Evolutionary conservation across 23 red algal species (phyloP).

Genomic region (Gracilaria caudata): DNA sequence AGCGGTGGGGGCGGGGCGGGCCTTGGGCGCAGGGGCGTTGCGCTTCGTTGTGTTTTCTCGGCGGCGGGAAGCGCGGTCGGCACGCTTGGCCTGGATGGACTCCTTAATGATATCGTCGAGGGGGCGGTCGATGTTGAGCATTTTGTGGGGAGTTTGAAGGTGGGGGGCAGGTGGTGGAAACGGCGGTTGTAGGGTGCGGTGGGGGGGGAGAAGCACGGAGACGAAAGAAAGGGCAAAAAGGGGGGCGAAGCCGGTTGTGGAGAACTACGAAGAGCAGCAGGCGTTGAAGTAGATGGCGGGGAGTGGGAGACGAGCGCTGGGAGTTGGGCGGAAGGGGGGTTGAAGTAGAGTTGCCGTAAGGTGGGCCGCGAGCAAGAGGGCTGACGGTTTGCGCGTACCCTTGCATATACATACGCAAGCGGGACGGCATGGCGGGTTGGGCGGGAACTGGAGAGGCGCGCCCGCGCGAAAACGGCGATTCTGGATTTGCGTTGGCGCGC

Average conservation of each 20-base stretch:
- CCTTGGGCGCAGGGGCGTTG: conserved; percentile 16
- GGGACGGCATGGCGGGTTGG: not conserved
- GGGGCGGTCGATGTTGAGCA: conserved; percentile 86
- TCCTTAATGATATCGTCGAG: conserved; percentile 88
- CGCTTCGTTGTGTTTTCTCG: conserved; percentile 26
- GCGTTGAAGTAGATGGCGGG: not conserved
- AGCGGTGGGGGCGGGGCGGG: not conserved
- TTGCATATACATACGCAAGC: not conserved
- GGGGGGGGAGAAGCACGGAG: not conserved
- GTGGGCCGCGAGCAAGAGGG: not conserved
- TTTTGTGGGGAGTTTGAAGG: not conserved
- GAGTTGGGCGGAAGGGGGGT: not conserved
- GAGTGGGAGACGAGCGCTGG: not conserved
- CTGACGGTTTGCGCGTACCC: not conserved
- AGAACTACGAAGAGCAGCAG: too few species aligned
- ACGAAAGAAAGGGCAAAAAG: not conserved
- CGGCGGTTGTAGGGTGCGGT: not conserved
- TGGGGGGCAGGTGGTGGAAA: not conserved
- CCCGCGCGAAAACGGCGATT: not conserved
- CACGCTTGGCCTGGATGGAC: conserved; percentile 38
- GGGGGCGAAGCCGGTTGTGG: too few species aligned
- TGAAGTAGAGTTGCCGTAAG: not conserved
- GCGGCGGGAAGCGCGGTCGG: conserved; percentile 24
- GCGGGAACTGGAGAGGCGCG: not conserved
- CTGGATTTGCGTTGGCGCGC: not conserved